Evolutionary conservation across 257 asterid species (phyloP).

Genomic region (Solanum chmielewskii): DNA sequence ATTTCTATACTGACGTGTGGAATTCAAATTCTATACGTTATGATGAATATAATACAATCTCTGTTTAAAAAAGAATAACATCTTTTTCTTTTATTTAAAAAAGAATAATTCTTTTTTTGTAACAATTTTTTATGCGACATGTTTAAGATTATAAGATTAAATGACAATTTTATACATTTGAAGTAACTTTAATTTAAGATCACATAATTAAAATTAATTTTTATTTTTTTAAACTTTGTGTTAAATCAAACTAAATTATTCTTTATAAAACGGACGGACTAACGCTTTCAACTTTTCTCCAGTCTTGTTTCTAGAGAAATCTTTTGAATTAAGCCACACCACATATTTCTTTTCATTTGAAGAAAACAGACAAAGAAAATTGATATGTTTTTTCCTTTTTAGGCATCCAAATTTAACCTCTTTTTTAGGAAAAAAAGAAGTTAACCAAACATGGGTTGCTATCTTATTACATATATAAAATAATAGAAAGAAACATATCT

Average conservation of each 20-base stretch:
- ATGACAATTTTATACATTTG: no score
- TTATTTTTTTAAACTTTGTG: no score
- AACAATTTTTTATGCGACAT: no score
- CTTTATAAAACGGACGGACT: no score
- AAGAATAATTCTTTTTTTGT: no score
- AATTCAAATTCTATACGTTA: background rate
- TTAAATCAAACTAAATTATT: no score
- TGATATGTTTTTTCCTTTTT: background rate
- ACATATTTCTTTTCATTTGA: background rate
- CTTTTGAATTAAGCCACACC: background rate
- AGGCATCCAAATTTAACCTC: background rate
- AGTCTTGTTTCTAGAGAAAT: background rate
- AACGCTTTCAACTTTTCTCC: background rate
- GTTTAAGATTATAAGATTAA: no score
- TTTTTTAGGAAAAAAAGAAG: background rate
- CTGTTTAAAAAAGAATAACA: no score
- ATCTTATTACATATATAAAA: background rate
- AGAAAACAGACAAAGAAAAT: background rate
- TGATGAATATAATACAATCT: background rate
- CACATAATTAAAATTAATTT: no score
- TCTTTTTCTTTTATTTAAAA: no score
- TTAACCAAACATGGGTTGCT: background rate
- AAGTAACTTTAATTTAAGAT: no score
- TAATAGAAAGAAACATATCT: no score
- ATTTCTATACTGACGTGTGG: background rate